Evolutionary conservation across 1,139 yeast genomes (phyloP).

Genomic region (Candida sanyaensis): DNA sequence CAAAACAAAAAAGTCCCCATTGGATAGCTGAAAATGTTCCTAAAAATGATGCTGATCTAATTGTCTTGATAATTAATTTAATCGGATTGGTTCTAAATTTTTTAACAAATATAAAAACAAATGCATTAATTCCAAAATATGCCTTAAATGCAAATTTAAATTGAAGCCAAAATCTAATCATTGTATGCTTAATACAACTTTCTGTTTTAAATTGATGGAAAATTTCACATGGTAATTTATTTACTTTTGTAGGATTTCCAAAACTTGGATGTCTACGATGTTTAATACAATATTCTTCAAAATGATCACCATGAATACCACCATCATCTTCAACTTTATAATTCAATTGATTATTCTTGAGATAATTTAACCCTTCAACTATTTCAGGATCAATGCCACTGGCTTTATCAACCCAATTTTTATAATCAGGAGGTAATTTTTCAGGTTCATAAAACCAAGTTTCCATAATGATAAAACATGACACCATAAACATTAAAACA

Average conservation of each 20-base stretch:
- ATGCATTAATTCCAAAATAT: constrained; percentile 24
- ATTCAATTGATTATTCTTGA: constrained; percentile 17
- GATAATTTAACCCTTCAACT: constrained; percentile 26
- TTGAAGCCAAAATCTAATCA: constrained; percentile 34
- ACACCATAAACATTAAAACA: constrained; percentile 20
- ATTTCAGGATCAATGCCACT: constrained; percentile 40
- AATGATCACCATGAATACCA: constrained; percentile 16
- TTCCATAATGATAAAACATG: constrained; percentile 35
- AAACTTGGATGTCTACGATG: constrained; percentile 23
- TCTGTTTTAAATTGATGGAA: constrained; percentile 34
- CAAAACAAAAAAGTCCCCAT: constrained; percentile 42
- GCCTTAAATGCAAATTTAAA: constrained; percentile 33
- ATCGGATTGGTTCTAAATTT: constrained; percentile 13
- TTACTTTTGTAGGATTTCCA: constrained; percentile 25
- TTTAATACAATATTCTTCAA: constrained; percentile 24
- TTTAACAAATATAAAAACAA: constrained; percentile 15
- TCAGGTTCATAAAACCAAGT: constrained; percentile 41
- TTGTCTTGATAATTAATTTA: constrained; percentile 14
- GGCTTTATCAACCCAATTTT: constrained; percentile 42
- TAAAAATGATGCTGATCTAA: constrained; percentile 38
- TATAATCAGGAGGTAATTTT: constrained; percentile 35
- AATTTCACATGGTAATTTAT: constrained; percentile 38
- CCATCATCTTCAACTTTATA: background rate
- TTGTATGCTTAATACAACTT: constrained; percentile 38
- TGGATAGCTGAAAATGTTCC: constrained; percentile 34